These are phyloP conservation scores for Penicillium freii DNA, from an alignment of 2,329 filamentous ascomycete species.

Conservation along the genomic window DNA sequence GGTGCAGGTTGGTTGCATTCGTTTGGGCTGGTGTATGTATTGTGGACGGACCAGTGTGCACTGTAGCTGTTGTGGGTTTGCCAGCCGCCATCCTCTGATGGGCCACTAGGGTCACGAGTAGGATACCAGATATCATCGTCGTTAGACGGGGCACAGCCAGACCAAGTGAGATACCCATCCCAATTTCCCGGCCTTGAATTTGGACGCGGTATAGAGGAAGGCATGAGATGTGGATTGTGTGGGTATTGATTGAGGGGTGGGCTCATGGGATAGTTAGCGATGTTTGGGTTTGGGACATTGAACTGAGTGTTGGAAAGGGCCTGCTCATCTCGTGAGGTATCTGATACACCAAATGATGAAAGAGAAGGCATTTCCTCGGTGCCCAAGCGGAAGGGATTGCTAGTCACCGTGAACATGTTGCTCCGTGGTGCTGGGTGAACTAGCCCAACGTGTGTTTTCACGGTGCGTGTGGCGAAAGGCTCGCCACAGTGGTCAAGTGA, in stretches of 20 bases:
- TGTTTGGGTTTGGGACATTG: background rate
- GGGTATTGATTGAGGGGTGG: background rate
- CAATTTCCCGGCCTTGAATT: background rate
- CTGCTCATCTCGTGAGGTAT: background rate
- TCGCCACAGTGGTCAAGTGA: background rate
- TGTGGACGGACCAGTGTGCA: background rate
- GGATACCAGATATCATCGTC: background rate
- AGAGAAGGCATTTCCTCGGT: slow-evolving; percentile 12
- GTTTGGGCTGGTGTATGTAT: background rate
- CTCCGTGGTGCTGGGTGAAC: slow-evolving; percentile 16
- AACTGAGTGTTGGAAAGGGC: background rate
- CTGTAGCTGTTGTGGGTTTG: background rate
- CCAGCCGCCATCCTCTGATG: background rate
- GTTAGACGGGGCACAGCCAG: background rate
- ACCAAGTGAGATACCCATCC: background rate
- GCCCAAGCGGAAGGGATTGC: slow-evolving; percentile 10
- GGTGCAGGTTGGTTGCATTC: background rate
- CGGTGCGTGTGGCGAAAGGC: background rate
- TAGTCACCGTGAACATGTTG: slow-evolving; percentile 1
- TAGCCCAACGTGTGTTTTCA: background rate
- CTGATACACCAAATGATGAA: slow-evolving; percentile 7
- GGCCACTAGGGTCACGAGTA: no score
- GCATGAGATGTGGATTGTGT: background rate
- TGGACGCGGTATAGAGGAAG: background rate
- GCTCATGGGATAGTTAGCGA: background rate